Base-by-base conservation (phyloP, 495 filamentous ascomycete species). In the Tetracladium setigerum region DNA sequence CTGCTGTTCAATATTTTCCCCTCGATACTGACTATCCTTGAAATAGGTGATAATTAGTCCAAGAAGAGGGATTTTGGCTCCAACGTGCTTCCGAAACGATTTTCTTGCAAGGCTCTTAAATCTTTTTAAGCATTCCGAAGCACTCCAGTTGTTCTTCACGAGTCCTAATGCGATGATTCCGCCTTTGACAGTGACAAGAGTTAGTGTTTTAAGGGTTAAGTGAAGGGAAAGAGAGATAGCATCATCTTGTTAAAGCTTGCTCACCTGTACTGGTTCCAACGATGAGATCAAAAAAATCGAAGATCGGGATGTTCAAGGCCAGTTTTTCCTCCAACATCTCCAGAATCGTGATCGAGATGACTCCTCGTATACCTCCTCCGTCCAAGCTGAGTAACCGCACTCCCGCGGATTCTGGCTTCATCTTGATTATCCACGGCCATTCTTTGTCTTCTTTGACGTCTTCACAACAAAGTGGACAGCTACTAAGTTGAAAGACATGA, bases 91-190 rank as follows among this genome's bases (percentile, higher is more conserved):
- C n/a, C n/a, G 61, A 46, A 76, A 78, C 5, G 70, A 70, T 41
- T 72, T 47, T 1, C 53, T 53, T 36, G 62, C 70, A 11, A 75
- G 47, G 2, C 58, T 50, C 31, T 57, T 61, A 47, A 78, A 79
- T 16, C 68, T 55, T 14, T 57, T 53, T 13, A 67, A 65, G 47
- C 67, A 71, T 2, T 60, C 46, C 1, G 65, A 55, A n/a, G 76
- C 60, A 4, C 60, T 48, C 67, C 69, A 75, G 34, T 68, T 61
- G 41, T 74, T 64, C 15, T 70, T 64, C 3, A 68, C 75, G 8
- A 84, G 62, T 0, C 68, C 73, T 22, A 81, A 60, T 1, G 77
- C 73, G 41, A 82, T 72, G 46, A 82, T 68, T 14, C 76, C 74
- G 0, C 79, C 76, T 13, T 73, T 74, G 40, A 76, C 77, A n/a